A percentile compares a stretch with the other conserved stretches of the same genome.
phyloP scores from a whole-genome alignment of 805 yeast species.

The Kodamaea hsintzibuensis region DNA sequence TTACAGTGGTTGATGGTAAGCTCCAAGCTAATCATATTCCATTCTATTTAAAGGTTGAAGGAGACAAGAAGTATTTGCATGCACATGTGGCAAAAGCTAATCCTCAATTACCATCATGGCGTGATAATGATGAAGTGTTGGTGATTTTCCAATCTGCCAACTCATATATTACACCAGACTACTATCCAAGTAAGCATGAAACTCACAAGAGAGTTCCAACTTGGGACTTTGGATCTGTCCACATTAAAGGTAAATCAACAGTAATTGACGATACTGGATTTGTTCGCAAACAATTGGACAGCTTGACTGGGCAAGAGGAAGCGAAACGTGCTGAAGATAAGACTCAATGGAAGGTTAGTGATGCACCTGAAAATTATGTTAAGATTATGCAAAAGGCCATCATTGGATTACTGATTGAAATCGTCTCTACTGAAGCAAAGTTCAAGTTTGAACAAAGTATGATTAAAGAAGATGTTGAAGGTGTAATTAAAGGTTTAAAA shows the following conservation, averaged over 20 bases:
- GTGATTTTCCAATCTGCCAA: conserved; percentile 54
- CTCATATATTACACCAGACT: conserved; percentile 58
- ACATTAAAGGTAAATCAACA: conserved; percentile 52
- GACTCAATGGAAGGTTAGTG: conserved; percentile 53
- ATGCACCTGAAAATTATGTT: conserved; percentile 52
- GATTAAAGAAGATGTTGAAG: conserved; percentile 46
- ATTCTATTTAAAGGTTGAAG: conserved; percentile 41
- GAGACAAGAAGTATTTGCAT: conserved; percentile 41
- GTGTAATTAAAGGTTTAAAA: conserved; percentile 50
- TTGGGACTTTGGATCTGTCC: conserved; percentile 64
- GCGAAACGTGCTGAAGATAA: conserved; percentile 23
- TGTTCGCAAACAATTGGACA: conserved; percentile 45
- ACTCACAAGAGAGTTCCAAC: conserved; percentile 70
- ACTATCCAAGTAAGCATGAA: conserved; percentile 56
- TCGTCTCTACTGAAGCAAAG: conserved; percentile 48
- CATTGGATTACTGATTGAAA: conserved; percentile 56
- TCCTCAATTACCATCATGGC: conserved; percentile 48
- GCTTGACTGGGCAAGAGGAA: conserved; percentile 51
- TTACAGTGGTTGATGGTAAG: conserved; percentile 43
- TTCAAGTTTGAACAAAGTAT: conserved; percentile 59
- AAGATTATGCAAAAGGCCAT: conserved; percentile 48
- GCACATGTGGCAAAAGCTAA: conserved; percentile 59
- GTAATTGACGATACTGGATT: conserved; percentile 47
- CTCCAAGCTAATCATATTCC: conserved; percentile 60
- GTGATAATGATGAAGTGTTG: conserved; percentile 39